These are phyloP conservation scores for Nicotiana sylvestris DNA, from an alignment of 257 asterid genomes.

Conservation along the genomic window DNA sequence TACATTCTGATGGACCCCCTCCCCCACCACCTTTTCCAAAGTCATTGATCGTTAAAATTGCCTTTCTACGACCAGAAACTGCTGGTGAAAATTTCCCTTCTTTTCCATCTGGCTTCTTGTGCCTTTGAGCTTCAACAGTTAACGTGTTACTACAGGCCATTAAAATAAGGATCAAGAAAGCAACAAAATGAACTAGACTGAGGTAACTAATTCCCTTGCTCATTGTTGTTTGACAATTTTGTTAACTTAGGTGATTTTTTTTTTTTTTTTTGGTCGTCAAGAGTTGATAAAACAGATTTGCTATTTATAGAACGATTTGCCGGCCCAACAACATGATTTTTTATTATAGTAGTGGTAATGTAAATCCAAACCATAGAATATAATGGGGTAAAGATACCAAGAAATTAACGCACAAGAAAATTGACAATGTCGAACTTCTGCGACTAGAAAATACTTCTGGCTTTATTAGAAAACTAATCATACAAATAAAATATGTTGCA, in stretches of 20 bases:
- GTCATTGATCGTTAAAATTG: slow-evolving; percentile 15
- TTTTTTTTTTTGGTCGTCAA: too few relatives aligned
- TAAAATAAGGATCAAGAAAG: neutral
- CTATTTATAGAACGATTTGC: neutral
- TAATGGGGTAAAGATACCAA: neutral
- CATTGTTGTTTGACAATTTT: slow-evolving; percentile 5
- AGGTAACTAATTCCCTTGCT: neutral
- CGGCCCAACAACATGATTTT: neutral
- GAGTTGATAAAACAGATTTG: neutral
- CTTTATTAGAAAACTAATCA: neutral
- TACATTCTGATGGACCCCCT: slow-evolving; percentile 29
- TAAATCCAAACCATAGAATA: neutral
- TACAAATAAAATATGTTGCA: neutral
- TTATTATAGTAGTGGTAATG: neutral
- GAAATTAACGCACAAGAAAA: neutral
- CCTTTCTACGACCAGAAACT: slow-evolving; percentile 12
- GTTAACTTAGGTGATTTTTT: neutral
- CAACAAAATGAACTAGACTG: neutral
- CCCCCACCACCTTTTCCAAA: slow-evolving; percentile 21
- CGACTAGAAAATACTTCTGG: neutral
- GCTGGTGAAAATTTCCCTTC: slow-evolving; percentile 15
- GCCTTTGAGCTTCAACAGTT: slow-evolving; percentile 1
- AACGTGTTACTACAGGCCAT: neutral
- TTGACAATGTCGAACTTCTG: neutral
- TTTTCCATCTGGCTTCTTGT: neutral